Evolutionary conservation across 352 stramenopile species (phyloP).

Genomic region (Aphanomyces stellatus): DNA sequence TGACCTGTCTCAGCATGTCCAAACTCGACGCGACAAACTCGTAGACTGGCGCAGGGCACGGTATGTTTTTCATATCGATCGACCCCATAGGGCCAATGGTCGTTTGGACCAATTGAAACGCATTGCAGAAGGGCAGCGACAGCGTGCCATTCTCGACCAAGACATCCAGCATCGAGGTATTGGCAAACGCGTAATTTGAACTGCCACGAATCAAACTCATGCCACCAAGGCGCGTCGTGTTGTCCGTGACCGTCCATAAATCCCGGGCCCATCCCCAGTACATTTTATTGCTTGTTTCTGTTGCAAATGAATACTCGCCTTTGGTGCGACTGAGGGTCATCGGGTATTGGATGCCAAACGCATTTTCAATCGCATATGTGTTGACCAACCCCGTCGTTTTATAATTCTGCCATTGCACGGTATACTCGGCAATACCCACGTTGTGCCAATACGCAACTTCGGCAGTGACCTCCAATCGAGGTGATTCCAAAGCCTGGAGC

Average conservation of each 20-base stretch:
- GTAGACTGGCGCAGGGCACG: neutral
- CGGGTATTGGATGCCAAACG: neutral
- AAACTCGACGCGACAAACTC: neutral
- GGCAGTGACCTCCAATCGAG: neutral
- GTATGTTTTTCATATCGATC: slow-evolving; percentile 2
- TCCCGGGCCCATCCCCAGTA: slow-evolving; percentile 7
- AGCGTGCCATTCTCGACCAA: neutral
- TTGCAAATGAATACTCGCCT: neutral
- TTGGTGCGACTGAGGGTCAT: neutral
- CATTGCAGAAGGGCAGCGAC: neutral
- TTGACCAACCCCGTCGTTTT: neutral
- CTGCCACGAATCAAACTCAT: neutral
- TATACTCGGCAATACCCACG: neutral
- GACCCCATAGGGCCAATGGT: slow-evolving; percentile 2
- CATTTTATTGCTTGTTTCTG: slow-evolving; percentile 5
- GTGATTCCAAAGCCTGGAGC: neutral
- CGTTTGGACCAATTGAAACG: neutral
- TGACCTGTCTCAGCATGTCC: neutral
- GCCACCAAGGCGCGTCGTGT: neutral
- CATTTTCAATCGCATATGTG: slow-evolving; percentile 2
- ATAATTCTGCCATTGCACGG: slow-evolving; percentile 9
- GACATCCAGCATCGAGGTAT: neutral
- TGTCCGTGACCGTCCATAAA: neutral
- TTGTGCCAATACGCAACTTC: neutral
- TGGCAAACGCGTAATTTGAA: neutral